phyloP scores from a whole-genome alignment of 2,329 filamentous ascomycete species.

The Sclerotinia borealis region DNA sequence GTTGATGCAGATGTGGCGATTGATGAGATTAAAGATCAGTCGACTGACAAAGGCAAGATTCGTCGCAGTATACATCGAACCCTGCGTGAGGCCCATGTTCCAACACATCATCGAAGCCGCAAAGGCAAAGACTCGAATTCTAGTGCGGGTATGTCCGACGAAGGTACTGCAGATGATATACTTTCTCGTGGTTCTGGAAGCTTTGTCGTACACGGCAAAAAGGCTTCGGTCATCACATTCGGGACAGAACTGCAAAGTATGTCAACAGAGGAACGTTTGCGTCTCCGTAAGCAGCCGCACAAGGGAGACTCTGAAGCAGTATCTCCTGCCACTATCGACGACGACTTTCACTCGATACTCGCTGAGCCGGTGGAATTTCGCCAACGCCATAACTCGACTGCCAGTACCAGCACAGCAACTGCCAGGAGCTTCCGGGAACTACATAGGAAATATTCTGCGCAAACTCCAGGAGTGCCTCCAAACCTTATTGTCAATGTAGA shows the following conservation, averaged over 20 bases:
- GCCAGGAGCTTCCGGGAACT: slow-evolving; percentile 59
- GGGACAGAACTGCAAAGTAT: slow-evolving; percentile 82
- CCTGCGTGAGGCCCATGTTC: slow-evolving; percentile 69
- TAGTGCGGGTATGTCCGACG: slow-evolving; percentile 43
- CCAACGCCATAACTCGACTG: slow-evolving; percentile 52
- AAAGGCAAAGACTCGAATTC: slow-evolving; percentile 69
- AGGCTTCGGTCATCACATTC: slow-evolving; percentile 95
- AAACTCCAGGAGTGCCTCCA: slow-evolving; percentile 37
- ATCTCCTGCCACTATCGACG: slow-evolving; percentile 26
- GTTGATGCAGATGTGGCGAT: slow-evolving; percentile 42
- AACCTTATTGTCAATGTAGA: slow-evolving; percentile 19
- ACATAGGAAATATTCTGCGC: slow-evolving; percentile 53
- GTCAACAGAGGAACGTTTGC: slow-evolving; percentile 65
- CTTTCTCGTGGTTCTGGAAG: slow-evolving; percentile 75
- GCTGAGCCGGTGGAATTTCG: slow-evolving; percentile 38
- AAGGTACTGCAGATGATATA: slow-evolving; percentile 53
- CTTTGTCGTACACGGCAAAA: slow-evolving; percentile 96
- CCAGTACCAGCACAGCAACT: slow-evolving; percentile 62
- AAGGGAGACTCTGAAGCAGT: slow-evolving; percentile 33
- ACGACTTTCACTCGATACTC: slow-evolving; percentile 50
- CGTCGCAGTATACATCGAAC: slow-evolving; percentile 86
- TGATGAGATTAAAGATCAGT: slow-evolving; percentile 31
- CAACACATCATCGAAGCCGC: slow-evolving; percentile 63
- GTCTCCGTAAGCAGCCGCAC: slow-evolving; percentile 51
- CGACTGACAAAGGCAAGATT: slow-evolving; percentile 42